Evolutionary conservation across 2,329 filamentous ascomycete species (phyloP).

Genomic region (Diaporthe destruens): DNA sequence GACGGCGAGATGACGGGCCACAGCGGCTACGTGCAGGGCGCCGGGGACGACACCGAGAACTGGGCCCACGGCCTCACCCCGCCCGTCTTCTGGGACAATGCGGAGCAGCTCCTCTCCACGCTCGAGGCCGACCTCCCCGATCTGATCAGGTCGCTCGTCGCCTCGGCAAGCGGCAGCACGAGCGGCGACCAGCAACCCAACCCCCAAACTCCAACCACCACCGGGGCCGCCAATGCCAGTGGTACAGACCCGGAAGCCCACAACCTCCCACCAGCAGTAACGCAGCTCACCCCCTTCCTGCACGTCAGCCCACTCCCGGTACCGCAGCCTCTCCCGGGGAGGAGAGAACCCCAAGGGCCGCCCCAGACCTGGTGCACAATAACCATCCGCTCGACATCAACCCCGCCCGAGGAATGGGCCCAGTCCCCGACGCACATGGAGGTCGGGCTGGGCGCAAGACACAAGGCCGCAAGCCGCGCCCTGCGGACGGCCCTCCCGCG

Average conservation of each 20-base stretch:
- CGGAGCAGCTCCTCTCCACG: slow-evolving; percentile 69
- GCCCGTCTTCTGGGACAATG: slow-evolving; percentile 81
- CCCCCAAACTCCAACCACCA: neutral
- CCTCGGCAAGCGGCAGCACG: slow-evolving; percentile 43
- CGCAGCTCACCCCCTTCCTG: slow-evolving; percentile 43
- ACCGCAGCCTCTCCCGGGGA: neutral
- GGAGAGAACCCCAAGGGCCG: neutral
- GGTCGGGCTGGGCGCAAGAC: slow-evolving; percentile 73
- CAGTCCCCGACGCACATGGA: slow-evolving; percentile 56
- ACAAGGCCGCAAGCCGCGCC: slow-evolving; percentile 85
- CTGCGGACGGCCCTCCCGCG: slow-evolving; percentile 78
- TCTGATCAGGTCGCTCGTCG: slow-evolving; percentile 62
- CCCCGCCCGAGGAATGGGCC: slow-evolving; percentile 58
- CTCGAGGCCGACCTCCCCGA: slow-evolving; percentile 73
- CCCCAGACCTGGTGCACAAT: slow-evolving; percentile 55
- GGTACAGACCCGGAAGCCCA: neutral
- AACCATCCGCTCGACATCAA: slow-evolving; percentile 57
- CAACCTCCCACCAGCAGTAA: slow-evolving; percentile 29
- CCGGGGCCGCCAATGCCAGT: neutral
- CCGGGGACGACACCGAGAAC: slow-evolving; percentile 93
- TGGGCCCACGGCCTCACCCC: slow-evolving; percentile 89
- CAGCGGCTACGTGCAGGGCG: slow-evolving; percentile 90
- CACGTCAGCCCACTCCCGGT: slow-evolving; percentile 45
- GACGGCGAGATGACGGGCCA: slow-evolving; percentile 73
- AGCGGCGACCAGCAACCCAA: neutral